phyloP scores from a whole-genome alignment of 768 basidiomycete species.

The Paxillus rubicundulus region DNA sequence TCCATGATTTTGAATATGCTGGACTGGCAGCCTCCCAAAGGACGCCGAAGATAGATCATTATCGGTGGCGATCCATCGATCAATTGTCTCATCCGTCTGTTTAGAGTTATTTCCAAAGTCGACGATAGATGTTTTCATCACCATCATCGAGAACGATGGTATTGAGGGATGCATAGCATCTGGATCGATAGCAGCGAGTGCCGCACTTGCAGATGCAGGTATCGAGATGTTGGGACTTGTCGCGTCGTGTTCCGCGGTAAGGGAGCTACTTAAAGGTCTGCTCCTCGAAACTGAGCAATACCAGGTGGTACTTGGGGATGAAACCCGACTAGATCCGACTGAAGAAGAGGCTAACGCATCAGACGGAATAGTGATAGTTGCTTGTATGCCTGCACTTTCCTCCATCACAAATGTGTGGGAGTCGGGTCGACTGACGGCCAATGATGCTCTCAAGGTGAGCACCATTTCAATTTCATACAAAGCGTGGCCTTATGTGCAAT shows the following conservation, averaged over 20 bases:
- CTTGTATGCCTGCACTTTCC: conserved; percentile 86
- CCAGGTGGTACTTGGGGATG: conserved; percentile 55
- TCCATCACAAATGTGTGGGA: conserved; percentile 87
- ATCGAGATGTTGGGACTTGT: conserved; percentile 90
- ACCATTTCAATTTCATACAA: conserved; percentile 16
- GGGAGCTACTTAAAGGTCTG: conserved; percentile 15
- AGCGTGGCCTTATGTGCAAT: neutral
- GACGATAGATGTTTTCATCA: conserved; percentile 87
- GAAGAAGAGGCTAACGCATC: conserved; percentile 60
- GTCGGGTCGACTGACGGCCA: conserved; percentile 60
- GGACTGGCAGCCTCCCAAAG: conserved; percentile 41
- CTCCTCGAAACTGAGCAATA: conserved; percentile 4
- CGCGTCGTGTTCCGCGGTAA: conserved; percentile 75
- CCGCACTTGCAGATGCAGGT: conserved; percentile 90
- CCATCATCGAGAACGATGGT: conserved; percentile 88
- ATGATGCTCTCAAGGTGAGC: conserved; percentile 56
- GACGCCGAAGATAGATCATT: conserved; percentile 92
- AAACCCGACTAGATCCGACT: conserved; percentile 80
- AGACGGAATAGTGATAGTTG: conserved; percentile 67
- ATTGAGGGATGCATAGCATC: conserved; percentile 86
- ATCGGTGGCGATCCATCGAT: conserved; percentile 80
- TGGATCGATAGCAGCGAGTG: conserved; percentile 82
- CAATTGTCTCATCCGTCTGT: conserved; percentile 78
- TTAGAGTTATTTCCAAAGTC: conserved; percentile 93
- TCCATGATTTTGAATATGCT: neutral